These are phyloP conservation scores for Rusavskia elegans DNA, from an alignment of 495 filamentous ascomycete genomes.

Conservation along the genomic window DNA sequence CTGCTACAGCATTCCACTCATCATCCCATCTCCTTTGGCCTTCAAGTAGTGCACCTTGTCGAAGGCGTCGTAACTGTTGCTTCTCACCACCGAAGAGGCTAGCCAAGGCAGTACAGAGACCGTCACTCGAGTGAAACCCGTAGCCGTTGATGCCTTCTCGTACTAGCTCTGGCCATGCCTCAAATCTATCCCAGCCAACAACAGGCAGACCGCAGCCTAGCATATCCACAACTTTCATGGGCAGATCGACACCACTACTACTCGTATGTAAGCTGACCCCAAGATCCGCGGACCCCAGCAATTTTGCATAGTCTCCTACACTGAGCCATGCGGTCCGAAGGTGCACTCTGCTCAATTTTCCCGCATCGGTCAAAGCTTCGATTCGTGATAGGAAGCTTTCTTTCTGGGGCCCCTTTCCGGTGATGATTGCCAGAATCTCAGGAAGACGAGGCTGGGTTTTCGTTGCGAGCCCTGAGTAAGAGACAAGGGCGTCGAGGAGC, in stretches of 20 bases:
- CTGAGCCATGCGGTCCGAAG: constrained; percentile 73
- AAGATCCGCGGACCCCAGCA: constrained; percentile 78
- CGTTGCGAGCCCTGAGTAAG: constrained; percentile 42
- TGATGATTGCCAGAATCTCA: constrained; percentile 70
- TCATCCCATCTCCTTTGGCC: constrained; percentile 76
- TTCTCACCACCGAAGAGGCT: constrained; percentile 41
- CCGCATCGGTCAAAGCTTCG: constrained; percentile 33
- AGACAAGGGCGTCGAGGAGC: constrained; percentile 67
- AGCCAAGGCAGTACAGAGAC: constrained; percentile 41
- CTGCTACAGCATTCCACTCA: constrained; percentile 76
- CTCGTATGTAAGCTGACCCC: constrained; percentile 86
- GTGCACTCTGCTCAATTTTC: constrained; percentile 47
- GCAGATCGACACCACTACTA: constrained; percentile 85
- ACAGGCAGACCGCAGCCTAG: constrained; percentile 90
- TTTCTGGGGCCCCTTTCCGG: constrained; percentile 79
- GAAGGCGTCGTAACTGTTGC: constrained; percentile 42
- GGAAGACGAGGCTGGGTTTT: constrained; percentile 29
- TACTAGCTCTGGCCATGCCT: constrained; percentile 77
- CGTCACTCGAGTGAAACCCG: constrained; percentile 54
- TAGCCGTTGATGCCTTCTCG: constrained; percentile 70
- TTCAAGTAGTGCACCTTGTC: constrained; percentile 60
- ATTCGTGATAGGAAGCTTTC: constrained; percentile 56
- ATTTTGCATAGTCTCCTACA: constrained; percentile 64
- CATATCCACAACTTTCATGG: constrained; percentile 99
- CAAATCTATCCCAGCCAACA: constrained; percentile 64